Evolutionary conservation across 495 filamentous ascomycete genomes (phyloP), one percentile per base, ranked within the genome.

Genomic region (Diplogelasinospora grovesii): DNA sequence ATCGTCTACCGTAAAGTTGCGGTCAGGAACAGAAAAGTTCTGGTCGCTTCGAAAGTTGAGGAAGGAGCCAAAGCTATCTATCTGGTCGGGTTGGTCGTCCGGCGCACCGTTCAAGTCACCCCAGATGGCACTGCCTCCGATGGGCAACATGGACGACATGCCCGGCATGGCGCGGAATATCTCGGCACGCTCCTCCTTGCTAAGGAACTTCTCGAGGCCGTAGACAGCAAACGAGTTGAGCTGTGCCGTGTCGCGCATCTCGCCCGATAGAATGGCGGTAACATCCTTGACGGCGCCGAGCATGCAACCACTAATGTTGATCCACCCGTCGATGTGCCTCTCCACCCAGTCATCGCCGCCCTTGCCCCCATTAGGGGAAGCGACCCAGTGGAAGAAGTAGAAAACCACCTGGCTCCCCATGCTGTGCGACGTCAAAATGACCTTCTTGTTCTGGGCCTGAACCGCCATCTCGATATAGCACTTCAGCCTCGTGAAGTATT

Each of bases 341-440:
- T 98, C 89, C 1, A 97, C 93, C 92, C 92, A 98, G 47, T 78
- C 73, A 10, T 80, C 73, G 4, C 92, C 92, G 5, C 89, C 88
- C 20, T 78, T 77, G 14, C 90, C 92, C 39, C 89, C 77, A 1
- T 77, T 74, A 16, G 79, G 65, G 14, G 86, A 79, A 47, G 93
- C 86, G 7, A 93, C 90, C 92, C 92, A 98, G 50, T 98, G 94
- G 53, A 95, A 86, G 63, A 98, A 98, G 66, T 95, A 97, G 57
- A 93, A 83, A 9, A 90, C 68, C 0, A 98, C 89, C 60, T 97
- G 93, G 23, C 83, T 86, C 22, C 92, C 92, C 92, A 98, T 98
- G 59, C 85, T 93, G 66, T 98, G 92, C 4, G 87, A 92, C 1
- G 89, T 73, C n/a, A 98, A 66, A 0, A 86, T 83, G 14, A 85